phyloP scores from a whole-genome alignment of 306 rosid genomes.

The Datisca glomerata region DNA sequence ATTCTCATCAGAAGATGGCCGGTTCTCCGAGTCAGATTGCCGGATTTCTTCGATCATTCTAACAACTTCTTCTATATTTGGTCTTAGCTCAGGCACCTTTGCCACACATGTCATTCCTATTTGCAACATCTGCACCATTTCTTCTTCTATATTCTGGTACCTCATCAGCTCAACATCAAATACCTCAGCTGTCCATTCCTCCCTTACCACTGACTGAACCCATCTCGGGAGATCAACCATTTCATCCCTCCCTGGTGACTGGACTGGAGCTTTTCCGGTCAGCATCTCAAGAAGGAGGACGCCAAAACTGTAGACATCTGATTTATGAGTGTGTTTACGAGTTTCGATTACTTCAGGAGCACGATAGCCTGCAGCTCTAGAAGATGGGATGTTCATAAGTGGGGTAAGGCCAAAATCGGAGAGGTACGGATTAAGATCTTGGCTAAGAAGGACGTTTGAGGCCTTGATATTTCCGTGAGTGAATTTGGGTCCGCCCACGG shows the following conservation, averaged over 20 bases:
- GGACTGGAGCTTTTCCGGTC: slow-evolving; percentile 85
- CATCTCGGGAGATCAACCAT: slow-evolving; percentile 92
- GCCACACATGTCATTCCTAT: slow-evolving; percentile 86
- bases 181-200: too few relatives aligned
- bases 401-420: slow-evolving; percentile 77
- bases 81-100: slow-evolving; percentile 75
- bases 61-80: slow-evolving; percentile 67
- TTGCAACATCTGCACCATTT: slow-evolving; percentile 92
- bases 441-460: slow-evolving; percentile 71
- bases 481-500: slow-evolving; percentile 63
- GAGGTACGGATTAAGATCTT: slow-evolving; percentile 52
- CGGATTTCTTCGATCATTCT: slow-evolving; percentile 83
- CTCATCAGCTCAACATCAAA: slow-evolving; percentile 82
- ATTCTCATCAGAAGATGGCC: slow-evolving; percentile 84
- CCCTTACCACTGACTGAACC: slow-evolving; percentile 95
- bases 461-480: slow-evolving; percentile 75
- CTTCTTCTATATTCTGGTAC: slow-evolving; percentile 80
- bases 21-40: slow-evolving; percentile 89
- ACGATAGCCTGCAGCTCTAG: slow-evolving; percentile 74
- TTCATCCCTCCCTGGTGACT: slow-evolving; percentile 70
- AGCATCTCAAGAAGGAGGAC: slow-evolving; percentile 80
- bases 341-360: slow-evolving; percentile 82
- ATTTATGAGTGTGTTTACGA: slow-evolving; percentile 75
- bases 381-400: slow-evolving; percentile 66
- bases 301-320: slow-evolving; percentile 82